A percentile compares a stretch with the other conserved stretches of the same genome.
Conservation (phyloP, 805 yeast genomes). For the Ogataea philodendri region DNA sequence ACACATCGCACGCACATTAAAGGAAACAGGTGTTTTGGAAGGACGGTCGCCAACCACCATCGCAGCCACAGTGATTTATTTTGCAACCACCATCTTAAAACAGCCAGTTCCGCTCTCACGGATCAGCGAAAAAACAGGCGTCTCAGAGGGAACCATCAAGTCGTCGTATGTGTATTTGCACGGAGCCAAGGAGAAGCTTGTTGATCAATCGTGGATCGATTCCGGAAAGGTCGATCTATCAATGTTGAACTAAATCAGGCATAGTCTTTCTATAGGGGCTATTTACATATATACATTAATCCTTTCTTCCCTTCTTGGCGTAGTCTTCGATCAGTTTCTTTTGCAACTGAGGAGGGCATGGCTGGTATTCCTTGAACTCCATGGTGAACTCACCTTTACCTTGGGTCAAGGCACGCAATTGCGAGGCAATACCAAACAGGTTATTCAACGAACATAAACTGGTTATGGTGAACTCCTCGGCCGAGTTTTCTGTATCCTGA, state of each 20-base stretch:
- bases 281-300: conserved; percentile 11
- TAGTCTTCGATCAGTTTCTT: conserved; percentile 84
- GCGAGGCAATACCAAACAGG: conserved; percentile 95
- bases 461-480: conserved; percentile 88
- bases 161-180: conserved; percentile 82
- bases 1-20: conserved; percentile 83
- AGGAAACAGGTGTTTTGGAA: conserved; percentile 89
- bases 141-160: conserved; percentile 95
- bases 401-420: conserved; percentile 93
- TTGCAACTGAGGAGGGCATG: conserved; percentile 87
- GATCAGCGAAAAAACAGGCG: conserved; percentile 91
- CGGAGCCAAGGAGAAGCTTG: conserved; percentile 66
- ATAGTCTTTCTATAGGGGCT: conserved; percentile 4
- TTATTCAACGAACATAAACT: conserved; percentile 97
- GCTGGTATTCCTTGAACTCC: conserved; percentile 91
- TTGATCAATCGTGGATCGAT: conserved; percentile 76
- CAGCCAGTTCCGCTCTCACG: conserved; percentile 71
- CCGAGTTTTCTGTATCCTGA: conserved; percentile 88
- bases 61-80: conserved; percentile 95
- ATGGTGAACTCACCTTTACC: conserved; percentile 98
- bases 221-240: conserved; percentile 56
- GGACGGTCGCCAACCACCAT: conserved; percentile 97
- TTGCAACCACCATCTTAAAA: conserved; percentile 87
- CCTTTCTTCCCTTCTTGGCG: conserved; percentile 50
- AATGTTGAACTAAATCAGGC: conserved; percentile 1